phyloP scores from a whole-genome alignment of 2,329 filamentous ascomycete species.

The Paracoccidioides brasiliensis region DNA sequence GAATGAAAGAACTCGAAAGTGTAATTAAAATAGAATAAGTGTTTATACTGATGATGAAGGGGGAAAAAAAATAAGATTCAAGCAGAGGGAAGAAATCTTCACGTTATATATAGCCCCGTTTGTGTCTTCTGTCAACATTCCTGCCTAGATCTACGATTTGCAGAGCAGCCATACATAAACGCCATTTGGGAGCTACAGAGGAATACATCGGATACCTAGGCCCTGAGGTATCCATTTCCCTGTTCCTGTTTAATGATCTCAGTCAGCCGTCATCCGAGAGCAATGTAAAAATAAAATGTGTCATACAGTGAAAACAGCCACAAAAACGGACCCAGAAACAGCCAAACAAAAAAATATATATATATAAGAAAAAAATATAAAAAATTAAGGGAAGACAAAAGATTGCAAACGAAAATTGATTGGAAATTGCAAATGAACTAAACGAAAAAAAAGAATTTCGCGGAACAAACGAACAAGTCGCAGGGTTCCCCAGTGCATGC shows the following conservation, averaged over 20 bases:
- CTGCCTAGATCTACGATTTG: neutral
- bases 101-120: conserved; percentile 2
- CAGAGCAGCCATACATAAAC: neutral
- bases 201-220: neutral
- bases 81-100: conserved; percentile 1
- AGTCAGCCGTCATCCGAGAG: neutral
- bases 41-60: neutral
- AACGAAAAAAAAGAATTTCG: neutral
- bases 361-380: no score
- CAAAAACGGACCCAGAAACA: neutral
- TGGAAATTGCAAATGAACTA: neutral
- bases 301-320: conserved; percentile 2
- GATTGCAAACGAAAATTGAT: neutral
- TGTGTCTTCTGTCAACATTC: neutral
- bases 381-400: neutral
- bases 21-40: neutral
- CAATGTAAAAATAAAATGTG: conserved; percentile 1
- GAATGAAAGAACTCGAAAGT: conserved; percentile 1
- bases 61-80: neutral
- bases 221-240: neutral
- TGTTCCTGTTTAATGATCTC: neutral
- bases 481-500: neutral
- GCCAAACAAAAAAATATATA: neutral
- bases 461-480: neutral
- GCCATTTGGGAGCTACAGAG: neutral